Percentiles rank a stretch among this genome's conserved stretches.
These are phyloP conservation scores for Entophlyctis luteolus DNA, from an alignment of 192 early-diverging fungal species.

Conservation along the genomic window DNA sequence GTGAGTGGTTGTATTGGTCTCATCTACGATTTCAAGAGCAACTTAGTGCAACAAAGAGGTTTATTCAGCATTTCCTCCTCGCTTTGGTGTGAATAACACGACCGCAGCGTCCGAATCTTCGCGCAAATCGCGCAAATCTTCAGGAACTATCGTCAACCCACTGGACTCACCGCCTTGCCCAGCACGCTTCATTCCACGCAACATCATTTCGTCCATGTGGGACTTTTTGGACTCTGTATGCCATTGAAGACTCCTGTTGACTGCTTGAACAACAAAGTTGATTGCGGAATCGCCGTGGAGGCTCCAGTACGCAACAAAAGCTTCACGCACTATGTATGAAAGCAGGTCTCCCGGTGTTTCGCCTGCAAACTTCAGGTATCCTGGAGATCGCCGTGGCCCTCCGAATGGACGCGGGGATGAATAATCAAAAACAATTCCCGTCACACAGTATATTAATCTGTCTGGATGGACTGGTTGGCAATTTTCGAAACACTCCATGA, in stretches of 20 bases:
- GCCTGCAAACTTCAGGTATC: neutral
- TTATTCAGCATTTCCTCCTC: too few species aligned
- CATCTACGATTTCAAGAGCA: too few species aligned
- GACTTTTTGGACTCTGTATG: neutral
- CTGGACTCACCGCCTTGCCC: neutral
- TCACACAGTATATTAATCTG: neutral
- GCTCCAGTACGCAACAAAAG: neutral
- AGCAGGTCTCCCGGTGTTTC: neutral
- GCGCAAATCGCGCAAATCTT: neutral
- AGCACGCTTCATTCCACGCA: slow-evolving; percentile 8
- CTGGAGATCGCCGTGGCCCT: neutral
- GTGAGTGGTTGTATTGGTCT: too few species aligned
- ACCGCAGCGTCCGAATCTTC: too few species aligned
- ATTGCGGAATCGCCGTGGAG: neutral
- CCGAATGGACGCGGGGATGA: slow-evolving; percentile 8
- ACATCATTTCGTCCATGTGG: neutral
- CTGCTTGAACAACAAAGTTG: neutral
- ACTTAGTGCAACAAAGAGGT: too few species aligned
- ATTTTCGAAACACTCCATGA: neutral
- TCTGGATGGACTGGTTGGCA: neutral
- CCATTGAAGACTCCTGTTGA: neutral
- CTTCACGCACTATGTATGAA: neutral
- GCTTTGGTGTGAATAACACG: too few species aligned
- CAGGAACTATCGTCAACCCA: neutral
- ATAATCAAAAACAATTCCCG: neutral